Conservation (phyloP, 2,329 filamentous ascomycete genomes). For the Westerdykella ornata region DNA sequence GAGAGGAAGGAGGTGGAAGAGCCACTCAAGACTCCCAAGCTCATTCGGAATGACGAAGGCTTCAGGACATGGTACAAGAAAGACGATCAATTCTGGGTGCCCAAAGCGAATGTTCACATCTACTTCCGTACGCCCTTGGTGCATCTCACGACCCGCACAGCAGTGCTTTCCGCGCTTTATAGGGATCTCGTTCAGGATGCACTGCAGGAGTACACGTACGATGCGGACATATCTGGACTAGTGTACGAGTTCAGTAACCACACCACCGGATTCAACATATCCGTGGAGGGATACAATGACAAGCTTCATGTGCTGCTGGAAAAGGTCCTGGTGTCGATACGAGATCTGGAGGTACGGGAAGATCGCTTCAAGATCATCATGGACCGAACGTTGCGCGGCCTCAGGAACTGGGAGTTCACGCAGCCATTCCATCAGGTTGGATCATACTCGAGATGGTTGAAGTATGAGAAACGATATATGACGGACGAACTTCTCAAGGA, state of each 20-base stretch:
- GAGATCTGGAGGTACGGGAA: constrained; percentile 74
- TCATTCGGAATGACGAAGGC: constrained; percentile 76
- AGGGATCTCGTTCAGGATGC: constrained; percentile 82
- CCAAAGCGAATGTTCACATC: constrained; percentile 81
- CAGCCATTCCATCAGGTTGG: constrained; percentile 86
- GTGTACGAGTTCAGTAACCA: constrained; percentile 73
- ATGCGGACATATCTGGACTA: constrained; percentile 86
- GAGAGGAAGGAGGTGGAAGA: constrained; percentile 86
- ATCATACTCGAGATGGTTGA: constrained; percentile 75
- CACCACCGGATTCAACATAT: constrained; percentile 66
- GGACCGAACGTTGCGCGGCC: constrained; percentile 67
- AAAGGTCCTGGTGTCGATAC: constrained; percentile 77
- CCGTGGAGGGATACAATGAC: constrained; percentile 89
- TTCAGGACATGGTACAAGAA: constrained; percentile 95
- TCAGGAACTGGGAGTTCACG: constrained; percentile 81
- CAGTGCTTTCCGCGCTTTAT: constrained; percentile 72
- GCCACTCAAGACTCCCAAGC: constrained; percentile 64
- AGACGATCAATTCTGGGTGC: constrained; percentile 97
- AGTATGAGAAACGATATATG: constrained; percentile 67
- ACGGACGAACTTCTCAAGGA: constrained; percentile 75
- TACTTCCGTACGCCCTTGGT: constrained; percentile 72
- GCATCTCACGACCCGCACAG: constrained; percentile 70
- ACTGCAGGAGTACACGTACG: constrained; percentile 88
- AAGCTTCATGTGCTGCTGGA: constrained; percentile 87
- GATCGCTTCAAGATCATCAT: constrained; percentile 89